Evolutionary conservation across 192 early-diverging fungal species (phyloP), one percentile per base, ranked within the genome.

Genomic region (Umbelopsis sp.): DNA sequence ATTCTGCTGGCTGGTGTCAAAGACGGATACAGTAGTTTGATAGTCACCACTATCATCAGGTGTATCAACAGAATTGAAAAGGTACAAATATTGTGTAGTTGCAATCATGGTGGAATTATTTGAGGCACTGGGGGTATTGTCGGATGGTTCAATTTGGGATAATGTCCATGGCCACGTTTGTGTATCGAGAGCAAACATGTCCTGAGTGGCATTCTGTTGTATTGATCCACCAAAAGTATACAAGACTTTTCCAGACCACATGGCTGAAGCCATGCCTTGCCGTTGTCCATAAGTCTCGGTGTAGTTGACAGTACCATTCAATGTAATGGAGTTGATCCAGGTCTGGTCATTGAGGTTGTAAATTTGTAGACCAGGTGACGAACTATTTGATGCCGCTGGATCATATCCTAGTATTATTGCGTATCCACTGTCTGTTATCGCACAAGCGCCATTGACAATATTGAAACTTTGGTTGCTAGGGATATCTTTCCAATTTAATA

Each of bases 21-120:
- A 61, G 21, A 33, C 12, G 10, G 55, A 61, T n/a, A 61, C 55
- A 35, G 55, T 61, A 5, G 55, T 27, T 18, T 61, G 23, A n/a
- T 61, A 61, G 3, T n/a, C 10, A 35, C 55, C 55, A 35, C 30
- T 30, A 1, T 61, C 27, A 18, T 30, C 18, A 18, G 30, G 16
- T 11, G 55, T 35, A 33, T 61, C 55, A 35, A 30, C 1, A 3
- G 23, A 27, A 25, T 61, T 25, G 33, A 61, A 27, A 30, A 35
- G 30, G 25, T 61, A 61, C 13, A 61, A 35, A 15, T 27, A 61
- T 8, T 61, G 12, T 61, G 55, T 35, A 15, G 55, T 35, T 8
- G 55, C 55, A 61, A 61, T 61, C 55, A 61, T 61, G 16, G 30
- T 61, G 27, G 55, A 61, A 25, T 61, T 25, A n/a, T 12, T 61